Evolutionary conservation across 257 asterid genomes (phyloP).

Genomic region (Solanum dulcamara): DNA sequence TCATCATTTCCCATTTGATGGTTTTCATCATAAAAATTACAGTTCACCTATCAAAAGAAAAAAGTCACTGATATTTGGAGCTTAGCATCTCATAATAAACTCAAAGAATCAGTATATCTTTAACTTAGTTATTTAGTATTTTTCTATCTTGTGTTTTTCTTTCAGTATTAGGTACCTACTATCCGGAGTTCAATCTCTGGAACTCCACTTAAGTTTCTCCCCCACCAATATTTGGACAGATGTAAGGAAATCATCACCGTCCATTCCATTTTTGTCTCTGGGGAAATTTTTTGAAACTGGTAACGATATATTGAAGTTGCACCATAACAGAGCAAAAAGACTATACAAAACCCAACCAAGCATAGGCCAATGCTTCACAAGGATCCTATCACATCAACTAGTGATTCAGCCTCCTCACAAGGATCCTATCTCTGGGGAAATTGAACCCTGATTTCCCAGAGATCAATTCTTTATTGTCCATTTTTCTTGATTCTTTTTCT

Average conservation of each 20-base stretch:
- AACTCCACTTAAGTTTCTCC: background rate
- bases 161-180: background rate
- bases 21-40: background rate
- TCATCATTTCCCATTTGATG: background rate
- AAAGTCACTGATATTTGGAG: background rate
- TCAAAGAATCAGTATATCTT: background rate
- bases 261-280: background rate
- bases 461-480: background rate
- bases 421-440: background rate
- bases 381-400: background rate
- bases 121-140: background rate
- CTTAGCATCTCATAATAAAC: background rate
- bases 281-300: background rate
- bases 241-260: background rate
- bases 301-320: background rate
- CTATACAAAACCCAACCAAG: background rate
- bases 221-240: background rate
- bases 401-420: background rate
- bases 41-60: background rate
- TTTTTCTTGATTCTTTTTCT: background rate
- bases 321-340: background rate
- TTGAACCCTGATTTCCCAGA: background rate
- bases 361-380: background rate
- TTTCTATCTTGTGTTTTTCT: background rate
- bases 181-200: background rate